A percentile compares a stretch with the other conserved stretches of the same genome.
Evolutionary conservation across 257 asterid genomes (phyloP).

Genomic region (Schizonepeta tenuifolia): DNA sequence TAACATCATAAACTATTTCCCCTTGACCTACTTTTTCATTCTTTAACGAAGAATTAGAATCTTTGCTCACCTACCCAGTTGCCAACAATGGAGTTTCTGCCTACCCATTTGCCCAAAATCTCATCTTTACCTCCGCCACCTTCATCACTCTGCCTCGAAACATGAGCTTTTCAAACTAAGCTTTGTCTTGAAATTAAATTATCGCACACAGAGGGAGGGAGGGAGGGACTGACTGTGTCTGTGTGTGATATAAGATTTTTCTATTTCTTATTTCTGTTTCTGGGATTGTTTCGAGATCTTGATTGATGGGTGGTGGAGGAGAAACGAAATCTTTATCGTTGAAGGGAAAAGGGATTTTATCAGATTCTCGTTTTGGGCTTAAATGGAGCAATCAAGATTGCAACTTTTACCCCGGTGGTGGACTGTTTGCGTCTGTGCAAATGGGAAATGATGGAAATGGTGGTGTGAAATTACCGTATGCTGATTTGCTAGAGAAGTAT

Average conservation of each 20-base stretch:
- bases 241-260: conserved; percentile 12
- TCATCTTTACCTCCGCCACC: conserved; percentile 33
- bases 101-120: conserved; percentile 43
- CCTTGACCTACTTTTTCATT: conserved; percentile 12
- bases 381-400: conserved; percentile 69
- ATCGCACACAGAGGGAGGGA: conserved; percentile 7
- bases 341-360: conserved; percentile 50
- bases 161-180: conserved; percentile 37
- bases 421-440: conserved; percentile 85
- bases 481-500: conserved; percentile 72
- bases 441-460: conserved; percentile 65
- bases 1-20: conserved; percentile 9
- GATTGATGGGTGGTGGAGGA: conserved; percentile 46
- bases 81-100: conserved; percentile 47
- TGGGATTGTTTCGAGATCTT: conserved; percentile 29
- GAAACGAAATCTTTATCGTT: conserved; percentile 49
- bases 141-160: conserved; percentile 33
- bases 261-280: not conserved
- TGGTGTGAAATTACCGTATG: conserved; percentile 60
- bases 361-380: conserved; percentile 63
- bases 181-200: conserved; percentile 2
- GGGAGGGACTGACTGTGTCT: conserved; percentile 1
- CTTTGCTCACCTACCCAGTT: conserved; percentile 21
- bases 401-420: conserved; percentile 65
- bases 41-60: conserved; percentile 20